Base-by-base conservation (phyloP, 371 early-diverging fungal genomes). In the Mucor saturninus region DNA sequence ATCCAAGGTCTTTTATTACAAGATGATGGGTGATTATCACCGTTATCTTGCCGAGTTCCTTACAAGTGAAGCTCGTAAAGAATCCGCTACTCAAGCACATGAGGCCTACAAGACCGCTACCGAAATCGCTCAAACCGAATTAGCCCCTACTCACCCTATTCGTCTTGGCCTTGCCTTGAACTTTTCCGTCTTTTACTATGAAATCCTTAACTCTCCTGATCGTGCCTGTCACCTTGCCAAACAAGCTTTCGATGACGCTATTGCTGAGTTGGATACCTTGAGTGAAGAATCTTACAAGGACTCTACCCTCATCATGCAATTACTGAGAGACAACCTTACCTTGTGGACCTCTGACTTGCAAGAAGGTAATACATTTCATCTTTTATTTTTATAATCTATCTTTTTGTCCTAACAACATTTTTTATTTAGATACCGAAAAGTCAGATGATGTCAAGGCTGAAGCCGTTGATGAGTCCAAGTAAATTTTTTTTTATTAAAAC, bases 121-220 rank as follows among this genome's bases (percentile, higher is more conserved):
- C 42, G 96, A 91, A 60, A 89, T 96, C 79, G 98, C 99, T 62
- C 89, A 90, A 74, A 91, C 89, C 29, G 93, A 95, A 69, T 87
- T 99, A n/a, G 91, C 97, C 29, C 92, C 97, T 56, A 99, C 99
- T 51, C 98, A 99, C 86, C 99, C 99, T 55, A 97, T 99, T 76
- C 96, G 99, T 69, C 92, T 99, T 48, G 99, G 99, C 54, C 89
- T 99, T 65, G 98, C 99, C 58, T 89, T 99, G 71, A 99, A 99
- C 95, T 99, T 97, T 87, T 99, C 99, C 13, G 99, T 99, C 46
- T 99, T 99, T 86, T 98, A 98, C 90, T 99, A 98, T 82, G 99
- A 99, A 86, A 99, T 99, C 76, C 84, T 98, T 73, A 99, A 98
- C 88, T 94, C 97, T 46, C 95, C 97, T 56, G 98, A 97, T 74